These are phyloP conservation scores for Dissophora ornata DNA, from an alignment of 192 early-diverging fungal genomes.

Conservation along the genomic window DNA sequence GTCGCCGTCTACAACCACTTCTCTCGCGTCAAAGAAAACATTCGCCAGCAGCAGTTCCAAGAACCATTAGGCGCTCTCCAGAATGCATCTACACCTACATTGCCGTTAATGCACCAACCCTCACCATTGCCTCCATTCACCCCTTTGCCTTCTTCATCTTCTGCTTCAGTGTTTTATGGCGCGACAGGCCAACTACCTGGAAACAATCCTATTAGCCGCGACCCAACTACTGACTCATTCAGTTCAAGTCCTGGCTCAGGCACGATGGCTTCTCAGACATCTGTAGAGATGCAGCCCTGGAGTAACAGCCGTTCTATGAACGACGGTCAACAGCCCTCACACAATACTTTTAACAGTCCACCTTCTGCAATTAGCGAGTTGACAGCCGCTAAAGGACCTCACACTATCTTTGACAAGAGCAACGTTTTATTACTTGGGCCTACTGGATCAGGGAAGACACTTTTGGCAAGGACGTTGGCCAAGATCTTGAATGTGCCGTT, in stretches of 20 bases:
- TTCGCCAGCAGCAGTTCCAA: conserved; percentile 61
- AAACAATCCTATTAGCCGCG: no score
- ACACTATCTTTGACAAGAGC: conserved; percentile 86
- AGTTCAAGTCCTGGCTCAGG: no score
- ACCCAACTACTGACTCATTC: no score
- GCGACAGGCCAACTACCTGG: no score
- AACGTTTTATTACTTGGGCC: conserved; percentile 89
- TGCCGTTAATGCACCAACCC: not conserved
- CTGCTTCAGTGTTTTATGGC: no score
- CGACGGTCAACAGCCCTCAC: no score
- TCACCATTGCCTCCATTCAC: conserved; percentile 28
- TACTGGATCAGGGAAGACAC: conserved; percentile 89
- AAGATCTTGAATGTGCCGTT: conserved; percentile 89
- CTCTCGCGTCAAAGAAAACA: conserved; percentile 78
- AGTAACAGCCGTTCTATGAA: no score
- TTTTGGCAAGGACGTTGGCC: conserved; percentile 84
- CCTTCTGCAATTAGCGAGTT: conserved; percentile 5
- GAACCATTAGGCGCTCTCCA: conserved; percentile 24
- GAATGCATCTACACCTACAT: conserved; percentile 2
- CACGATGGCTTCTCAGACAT: no score
- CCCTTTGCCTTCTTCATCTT: no score
- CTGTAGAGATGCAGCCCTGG: no score
- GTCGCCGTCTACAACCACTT: conserved; percentile 92
- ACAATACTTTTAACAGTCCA: conserved; percentile 39
- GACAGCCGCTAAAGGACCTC: conserved; percentile 19